These are phyloP conservation scores for Globisporangium paroecandrum DNA, from an alignment of 352 stramenopile species.

Conservation along the genomic window DNA sequence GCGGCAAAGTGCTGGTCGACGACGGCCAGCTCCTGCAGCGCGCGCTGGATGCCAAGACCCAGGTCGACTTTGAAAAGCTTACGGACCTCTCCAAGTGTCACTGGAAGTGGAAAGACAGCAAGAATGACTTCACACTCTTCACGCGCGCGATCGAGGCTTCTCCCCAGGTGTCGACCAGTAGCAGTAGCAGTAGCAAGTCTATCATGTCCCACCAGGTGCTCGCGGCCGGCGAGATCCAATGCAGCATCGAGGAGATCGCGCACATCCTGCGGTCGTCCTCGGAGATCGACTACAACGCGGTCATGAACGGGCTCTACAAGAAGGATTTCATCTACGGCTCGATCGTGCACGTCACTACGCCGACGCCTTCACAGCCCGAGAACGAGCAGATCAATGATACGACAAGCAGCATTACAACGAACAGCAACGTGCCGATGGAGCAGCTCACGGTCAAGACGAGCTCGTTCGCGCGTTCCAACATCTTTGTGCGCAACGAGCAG, in stretches of 20 bases:
- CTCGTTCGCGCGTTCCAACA: slow-evolving; percentile 32
- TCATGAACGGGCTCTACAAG: slow-evolving; percentile 41
- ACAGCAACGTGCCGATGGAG: slow-evolving; percentile 21
- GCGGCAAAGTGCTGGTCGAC: slow-evolving; percentile 22
- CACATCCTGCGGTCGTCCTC: slow-evolving; percentile 22
- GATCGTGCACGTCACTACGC: slow-evolving; percentile 35
- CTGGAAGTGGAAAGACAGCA: slow-evolving; percentile 25
- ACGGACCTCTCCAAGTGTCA: slow-evolving; percentile 10
- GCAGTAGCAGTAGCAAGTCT: too few relatives aligned
- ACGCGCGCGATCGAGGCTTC: background rate
- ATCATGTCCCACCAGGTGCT: slow-evolving; percentile 14
- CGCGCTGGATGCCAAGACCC: slow-evolving; percentile 17
- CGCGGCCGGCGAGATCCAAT: slow-evolving; percentile 14
- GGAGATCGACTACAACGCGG: slow-evolving; percentile 33
- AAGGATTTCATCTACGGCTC: slow-evolving; percentile 47
- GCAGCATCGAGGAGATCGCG: slow-evolving; percentile 18
- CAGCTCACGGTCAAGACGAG: slow-evolving; percentile 36
- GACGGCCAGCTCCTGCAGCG: slow-evolving; percentile 32
- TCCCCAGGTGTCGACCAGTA: background rate
- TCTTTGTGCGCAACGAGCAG: slow-evolving; percentile 36
- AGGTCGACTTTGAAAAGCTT: slow-evolving; percentile 26
- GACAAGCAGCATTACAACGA: background rate
- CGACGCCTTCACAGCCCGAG: slow-evolving; percentile 5
- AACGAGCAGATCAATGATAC: background rate
- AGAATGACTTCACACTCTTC: slow-evolving; percentile 26